phyloP scores from a whole-genome alignment of 1,284 basidiomycete species.

The Papiliotrema flavescens region DNA sequence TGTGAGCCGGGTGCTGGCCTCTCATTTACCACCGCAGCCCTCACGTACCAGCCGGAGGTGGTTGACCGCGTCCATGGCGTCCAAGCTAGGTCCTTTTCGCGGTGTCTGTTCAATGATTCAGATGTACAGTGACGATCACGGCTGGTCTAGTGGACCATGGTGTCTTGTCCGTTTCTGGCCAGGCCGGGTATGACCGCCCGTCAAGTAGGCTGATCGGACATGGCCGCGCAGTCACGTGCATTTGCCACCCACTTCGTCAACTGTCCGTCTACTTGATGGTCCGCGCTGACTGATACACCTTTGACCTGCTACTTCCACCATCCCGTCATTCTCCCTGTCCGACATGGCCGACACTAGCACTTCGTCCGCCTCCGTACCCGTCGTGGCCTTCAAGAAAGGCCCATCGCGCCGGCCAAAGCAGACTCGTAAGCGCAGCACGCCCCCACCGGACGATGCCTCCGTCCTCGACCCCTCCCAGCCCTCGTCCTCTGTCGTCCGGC shows the following conservation, averaged over 20 bases:
- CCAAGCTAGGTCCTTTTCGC: too few relatives aligned
- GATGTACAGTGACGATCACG: too few relatives aligned
- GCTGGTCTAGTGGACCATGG: too few relatives aligned
- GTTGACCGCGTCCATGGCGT: constrained; percentile 33
- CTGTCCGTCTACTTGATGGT: too few relatives aligned
- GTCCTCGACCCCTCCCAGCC: constrained; percentile 49
- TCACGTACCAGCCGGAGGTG: constrained; percentile 25
- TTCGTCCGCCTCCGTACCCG: constrained; percentile 38
- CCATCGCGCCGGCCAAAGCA: constrained; percentile 63
- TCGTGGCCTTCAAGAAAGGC: constrained; percentile 84
- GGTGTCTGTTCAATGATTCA: too few relatives aligned
- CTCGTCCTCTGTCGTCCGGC: constrained; percentile 60
- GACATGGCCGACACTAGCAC: not conserved
- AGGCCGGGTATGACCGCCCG: too few relatives aligned
- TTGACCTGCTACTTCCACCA: not conserved
- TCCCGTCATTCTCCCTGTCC: not conserved
- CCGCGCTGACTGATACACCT: constrained; percentile 1
- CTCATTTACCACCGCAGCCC: constrained; percentile 2
- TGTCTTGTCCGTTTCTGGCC: too few relatives aligned
- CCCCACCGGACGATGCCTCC: constrained; percentile 52
- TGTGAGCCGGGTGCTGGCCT: too few relatives aligned
- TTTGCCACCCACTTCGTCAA: too few relatives aligned
- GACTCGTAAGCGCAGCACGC: constrained; percentile 65
- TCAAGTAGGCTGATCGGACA: too few relatives aligned
- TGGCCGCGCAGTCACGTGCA: too few relatives aligned